Percentiles rank a stretch among this genome's conserved stretches.
Conservation (phyloP, 1,284 basidiomycete species). For the Inonotus obliquus region DNA sequence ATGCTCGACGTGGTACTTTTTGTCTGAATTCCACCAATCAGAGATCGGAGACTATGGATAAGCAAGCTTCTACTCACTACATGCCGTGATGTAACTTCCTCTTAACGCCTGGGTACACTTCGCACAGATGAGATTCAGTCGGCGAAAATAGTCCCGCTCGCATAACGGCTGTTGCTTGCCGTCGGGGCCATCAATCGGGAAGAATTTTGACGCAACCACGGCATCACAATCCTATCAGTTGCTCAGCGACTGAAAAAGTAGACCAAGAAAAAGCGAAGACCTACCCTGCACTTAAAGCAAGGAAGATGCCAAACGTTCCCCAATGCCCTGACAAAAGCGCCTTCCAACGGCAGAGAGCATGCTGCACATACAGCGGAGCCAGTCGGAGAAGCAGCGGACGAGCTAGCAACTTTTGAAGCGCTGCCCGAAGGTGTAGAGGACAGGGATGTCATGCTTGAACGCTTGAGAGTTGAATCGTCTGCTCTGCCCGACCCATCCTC, state of each 20-base stretch:
- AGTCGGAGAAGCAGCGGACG: slow-evolving; percentile 14
- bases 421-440: slow-evolving; percentile 12
- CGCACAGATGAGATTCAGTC: slow-evolving; percentile 93
- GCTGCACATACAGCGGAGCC: slow-evolving; percentile 50
- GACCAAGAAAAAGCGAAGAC: slow-evolving; percentile 27
- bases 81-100: slow-evolving; percentile 98
- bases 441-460: slow-evolving; percentile 14
- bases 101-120: slow-evolving; percentile 93
- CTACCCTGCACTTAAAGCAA: slow-evolving; percentile 94
- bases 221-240: slow-evolving; percentile 83
- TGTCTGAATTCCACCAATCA: slow-evolving; percentile 50
- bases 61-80: slow-evolving; percentile 65
- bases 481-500: slow-evolving; percentile 9
- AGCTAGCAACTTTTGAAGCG: slow-evolving; percentile 6
- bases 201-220: slow-evolving; percentile 98
- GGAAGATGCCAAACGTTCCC: slow-evolving; percentile 93
- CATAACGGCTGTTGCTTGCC: slow-evolving; percentile 90
- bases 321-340: slow-evolving; percentile 94
- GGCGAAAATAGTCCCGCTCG: slow-evolving; percentile 96
- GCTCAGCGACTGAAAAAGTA: slow-evolving; percentile 19
- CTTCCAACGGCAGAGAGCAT: slow-evolving; percentile 77
- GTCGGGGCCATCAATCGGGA: slow-evolving; percentile 88
- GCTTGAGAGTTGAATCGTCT: slow-evolving; percentile 14
- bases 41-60: slow-evolving; percentile 17
- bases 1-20: slow-evolving; percentile 99